Percentiles rank a stretch among this genome's conserved stretches.
phyloP scores from a whole-genome alignment of 768 basidiomycete species.

The Pisolithus orientalis region DNA sequence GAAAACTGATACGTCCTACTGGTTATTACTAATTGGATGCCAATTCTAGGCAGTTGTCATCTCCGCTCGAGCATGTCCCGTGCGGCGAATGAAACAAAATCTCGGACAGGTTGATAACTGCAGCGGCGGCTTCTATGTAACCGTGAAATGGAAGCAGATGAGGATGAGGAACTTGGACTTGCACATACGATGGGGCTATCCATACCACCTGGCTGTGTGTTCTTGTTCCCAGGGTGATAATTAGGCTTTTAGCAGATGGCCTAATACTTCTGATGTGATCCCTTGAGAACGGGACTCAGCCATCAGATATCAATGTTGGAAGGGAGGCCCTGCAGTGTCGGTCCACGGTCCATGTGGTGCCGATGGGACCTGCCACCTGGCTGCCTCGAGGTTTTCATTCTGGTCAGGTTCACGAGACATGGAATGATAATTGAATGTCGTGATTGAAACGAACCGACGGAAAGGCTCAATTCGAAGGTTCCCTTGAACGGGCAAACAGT shows the following conservation, averaged over 20 bases:
- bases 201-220: no score
- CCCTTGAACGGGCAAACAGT: slow-evolving; percentile 2
- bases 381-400: slow-evolving; percentile 3
- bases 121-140: not conserved
- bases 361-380: not conserved
- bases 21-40: no score
- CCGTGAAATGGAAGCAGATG: not conserved
- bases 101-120: not conserved
- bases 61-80: no score
- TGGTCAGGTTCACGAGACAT: not conserved
- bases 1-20: not conserved
- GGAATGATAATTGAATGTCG: not conserved
- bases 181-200: no score
- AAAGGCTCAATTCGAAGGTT: not conserved
- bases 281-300: not conserved
- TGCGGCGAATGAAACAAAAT: not conserved
- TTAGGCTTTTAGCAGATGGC: not conserved
- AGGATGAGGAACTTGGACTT: no score
- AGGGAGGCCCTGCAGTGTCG: not conserved
- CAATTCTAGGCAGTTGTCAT: no score
- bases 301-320: not conserved
- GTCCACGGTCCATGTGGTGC: not conserved
- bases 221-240: not conserved
- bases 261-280: not conserved
- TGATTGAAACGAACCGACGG: not conserved